phyloP scores from a whole-genome alignment of 176 grass and related monocot genomes.

The Tillandsia leiboldiana region DNA sequence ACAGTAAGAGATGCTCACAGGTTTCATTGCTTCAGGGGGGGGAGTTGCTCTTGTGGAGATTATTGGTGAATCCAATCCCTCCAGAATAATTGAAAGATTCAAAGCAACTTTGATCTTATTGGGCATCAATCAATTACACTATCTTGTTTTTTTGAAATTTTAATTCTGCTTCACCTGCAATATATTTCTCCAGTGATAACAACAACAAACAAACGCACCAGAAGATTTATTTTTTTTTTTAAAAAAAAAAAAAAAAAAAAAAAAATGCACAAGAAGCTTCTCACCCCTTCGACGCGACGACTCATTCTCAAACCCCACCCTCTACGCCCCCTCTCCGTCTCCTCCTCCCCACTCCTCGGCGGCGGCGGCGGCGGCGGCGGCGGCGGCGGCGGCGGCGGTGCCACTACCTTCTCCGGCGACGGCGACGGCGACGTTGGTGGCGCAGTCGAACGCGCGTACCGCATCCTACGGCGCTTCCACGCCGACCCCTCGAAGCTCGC shows the following conservation, averaged over 20 bases:
- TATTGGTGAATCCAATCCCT: constrained; percentile 19
- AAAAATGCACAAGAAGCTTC: neutral
- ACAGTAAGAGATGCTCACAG: constrained; percentile 26
- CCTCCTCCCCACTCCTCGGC: constrained; percentile 6
- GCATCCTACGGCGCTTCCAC: constrained; percentile 55
- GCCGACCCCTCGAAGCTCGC: constrained; percentile 34
- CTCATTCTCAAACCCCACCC: constrained; percentile 7
- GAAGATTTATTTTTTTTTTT: too few relatives aligned
- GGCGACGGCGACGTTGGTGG: constrained; percentile 16
- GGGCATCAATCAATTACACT: too few relatives aligned
- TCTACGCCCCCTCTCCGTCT: neutral
- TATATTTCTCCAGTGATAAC: too few relatives aligned
- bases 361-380: neutral
- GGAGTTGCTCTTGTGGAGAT: constrained; percentile 31
- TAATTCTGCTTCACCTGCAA: too few relatives aligned
- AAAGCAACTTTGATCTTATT: too few relatives aligned
- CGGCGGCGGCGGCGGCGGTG: neutral
- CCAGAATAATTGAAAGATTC: too few relatives aligned
- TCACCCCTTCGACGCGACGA: neutral
- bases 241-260: too few relatives aligned
- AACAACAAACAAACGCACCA: too few relatives aligned
- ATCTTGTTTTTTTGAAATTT: too few relatives aligned
- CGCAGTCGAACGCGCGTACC: constrained; percentile 44
- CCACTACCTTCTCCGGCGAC: constrained; percentile 24
- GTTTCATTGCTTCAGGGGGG: constrained; percentile 23